Base-by-base conservation (phyloP, 192 early-diverging fungal genomes). In the Coemansia sp. region DNA sequence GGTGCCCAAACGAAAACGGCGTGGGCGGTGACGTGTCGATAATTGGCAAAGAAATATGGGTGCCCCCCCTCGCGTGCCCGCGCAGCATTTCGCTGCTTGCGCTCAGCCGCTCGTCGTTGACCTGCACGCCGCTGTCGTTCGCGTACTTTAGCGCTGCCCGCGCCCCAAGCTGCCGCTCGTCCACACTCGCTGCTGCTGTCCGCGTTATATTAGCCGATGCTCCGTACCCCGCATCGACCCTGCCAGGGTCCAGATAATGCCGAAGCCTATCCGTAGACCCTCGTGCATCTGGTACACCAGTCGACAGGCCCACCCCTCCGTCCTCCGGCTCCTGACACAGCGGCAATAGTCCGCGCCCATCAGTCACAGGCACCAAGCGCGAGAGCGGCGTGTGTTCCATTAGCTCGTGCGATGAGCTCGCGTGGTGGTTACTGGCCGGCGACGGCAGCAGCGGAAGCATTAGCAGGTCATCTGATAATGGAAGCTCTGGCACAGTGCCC, bases 81-180 rank as follows among this genome's bases (percentile, higher is more conserved):
- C 32, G 32, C 32, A 8, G 52, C 52, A 45, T 45, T 3, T 45
- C 41, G 41, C 41, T 45, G 41, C 41, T 45, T 45, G 41, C 41
- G 53, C 53, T 29, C 6, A n/a, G 14, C n/a, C 57, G 62, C 23
- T 49, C 52, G 9, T 54, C 38, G 50, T 67, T 58, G 1, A 81
- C 64, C 23, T 65, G 57, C 14, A 81, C 66, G 12, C 78, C 78
- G 63, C 78, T 81, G 48, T 81, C 73, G 57, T 81, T 68, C 22
- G 55, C 55, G 32, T 37, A 11, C 19, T 57, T 57, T n/a, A 38
- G 8, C 55, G 14, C 12, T 45, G 11, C 14, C 14, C 41, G 41
- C 9, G 15, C 4, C 14, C 15, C 41, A 12, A 12, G 15, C 15
- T 45, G 14, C 14, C 41, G 15, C 41, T 45, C 41, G 15, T 45